Conservation (phyloP, 768 basidiomycete genomes). For the Russula sp. region DNA sequence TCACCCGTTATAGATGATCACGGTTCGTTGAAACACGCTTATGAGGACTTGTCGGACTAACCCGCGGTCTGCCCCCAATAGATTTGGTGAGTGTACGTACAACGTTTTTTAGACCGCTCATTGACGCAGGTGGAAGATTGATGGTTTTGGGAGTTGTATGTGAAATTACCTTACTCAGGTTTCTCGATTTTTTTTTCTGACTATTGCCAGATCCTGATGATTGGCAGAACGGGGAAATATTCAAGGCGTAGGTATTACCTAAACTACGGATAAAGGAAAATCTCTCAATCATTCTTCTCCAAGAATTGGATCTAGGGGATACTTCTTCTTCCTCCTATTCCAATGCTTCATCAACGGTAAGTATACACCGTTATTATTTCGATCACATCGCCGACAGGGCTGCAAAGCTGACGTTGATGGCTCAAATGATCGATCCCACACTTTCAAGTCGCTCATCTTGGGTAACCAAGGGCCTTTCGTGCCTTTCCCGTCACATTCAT, state of each 20-base stretch:
- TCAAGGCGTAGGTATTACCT: conserved; percentile 50
- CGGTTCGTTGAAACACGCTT: conserved; percentile 46
- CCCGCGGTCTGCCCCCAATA: not conserved
- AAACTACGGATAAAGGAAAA: not conserved
- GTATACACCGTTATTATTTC: conserved; percentile 30
- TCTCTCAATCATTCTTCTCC: conserved; percentile 2
- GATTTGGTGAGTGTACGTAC: conserved; percentile 19
- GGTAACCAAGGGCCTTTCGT: conserved; percentile 77
- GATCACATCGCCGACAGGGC: conserved; percentile 8
- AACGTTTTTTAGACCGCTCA: not conserved
- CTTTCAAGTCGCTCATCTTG: conserved; percentile 68
- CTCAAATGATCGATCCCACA: conserved; percentile 57
- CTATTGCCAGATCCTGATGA: conserved; percentile 69
- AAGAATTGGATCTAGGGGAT: conserved; percentile 80
- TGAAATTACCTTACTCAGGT: conserved; percentile 17
- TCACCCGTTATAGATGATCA: conserved; percentile 64
- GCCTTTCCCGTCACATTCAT: conserved; percentile 77
- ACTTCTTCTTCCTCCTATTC: conserved; percentile 92
- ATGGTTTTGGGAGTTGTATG: conserved; percentile 82
- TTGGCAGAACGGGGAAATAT: conserved; percentile 67
- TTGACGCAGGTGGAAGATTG: conserved; percentile 48
- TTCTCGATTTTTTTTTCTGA: conserved; percentile 13
- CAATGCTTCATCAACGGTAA: conserved; percentile 85
- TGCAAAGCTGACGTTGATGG: conserved; percentile 69
- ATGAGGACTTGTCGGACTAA: not conserved